A percentile compares a stretch with the other conserved stretches of the same genome.
phyloP scores from a whole-genome alignment of 352 stramenopile genomes.

The Phytophthora litchii region DNA sequence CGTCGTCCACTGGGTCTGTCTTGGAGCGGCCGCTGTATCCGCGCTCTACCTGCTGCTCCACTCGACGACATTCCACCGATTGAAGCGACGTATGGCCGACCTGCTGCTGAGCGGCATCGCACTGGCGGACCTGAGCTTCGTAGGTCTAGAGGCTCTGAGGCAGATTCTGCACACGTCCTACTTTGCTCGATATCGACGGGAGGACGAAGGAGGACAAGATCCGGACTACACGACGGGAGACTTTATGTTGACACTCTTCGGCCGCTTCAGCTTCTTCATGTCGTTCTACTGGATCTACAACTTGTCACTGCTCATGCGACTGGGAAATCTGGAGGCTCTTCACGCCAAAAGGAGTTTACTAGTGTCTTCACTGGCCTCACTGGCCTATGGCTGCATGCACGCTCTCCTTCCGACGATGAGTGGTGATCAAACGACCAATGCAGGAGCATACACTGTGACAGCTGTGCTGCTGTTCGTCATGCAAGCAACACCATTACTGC shows the following conservation, averaged over 20 bases:
- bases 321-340: constrained; percentile 59
- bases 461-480: constrained; percentile 49
- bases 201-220: constrained; percentile 6
- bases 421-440: not conserved
- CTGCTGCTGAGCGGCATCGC: constrained; percentile 72
- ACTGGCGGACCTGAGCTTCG: constrained; percentile 60
- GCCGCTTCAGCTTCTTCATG: constrained; percentile 75
- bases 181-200: constrained; percentile 39
- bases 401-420: constrained; percentile 41
- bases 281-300: constrained; percentile 76
- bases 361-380: constrained; percentile 50
- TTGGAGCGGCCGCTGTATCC: constrained; percentile 39
- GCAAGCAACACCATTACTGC: constrained; percentile 46
- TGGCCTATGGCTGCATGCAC: constrained; percentile 64
- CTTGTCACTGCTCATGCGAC: constrained; percentile 72
- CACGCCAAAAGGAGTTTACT: constrained; percentile 54
- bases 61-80: constrained; percentile 58
- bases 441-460: constrained; percentile 50
- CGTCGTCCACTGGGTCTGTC: constrained; percentile 56
- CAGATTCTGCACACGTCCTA: constrained; percentile 54
- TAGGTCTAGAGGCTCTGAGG: constrained; percentile 52
- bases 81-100: constrained; percentile 74
- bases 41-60: constrained; percentile 69
- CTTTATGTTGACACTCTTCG: constrained; percentile 47
- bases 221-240: constrained; percentile 7